Percentiles rank a stretch among this genome's conserved stretches.
phyloP scores from a whole-genome alignment of 2,329 filamentous ascomycete species.

The Coccinonectria pachysandricola region DNA sequence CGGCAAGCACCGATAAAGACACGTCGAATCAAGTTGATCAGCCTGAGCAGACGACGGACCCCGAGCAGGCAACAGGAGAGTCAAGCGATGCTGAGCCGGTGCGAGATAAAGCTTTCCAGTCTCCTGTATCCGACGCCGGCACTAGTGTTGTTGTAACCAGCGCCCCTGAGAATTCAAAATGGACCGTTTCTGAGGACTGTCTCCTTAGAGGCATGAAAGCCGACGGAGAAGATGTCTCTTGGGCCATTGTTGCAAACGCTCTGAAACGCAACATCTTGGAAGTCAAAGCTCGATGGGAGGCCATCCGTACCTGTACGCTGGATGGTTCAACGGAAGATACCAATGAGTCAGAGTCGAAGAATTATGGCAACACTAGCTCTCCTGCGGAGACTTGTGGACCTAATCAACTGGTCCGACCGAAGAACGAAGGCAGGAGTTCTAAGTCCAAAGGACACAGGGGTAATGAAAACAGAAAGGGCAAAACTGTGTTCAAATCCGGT shows the following conservation, averaged over 20 bases:
- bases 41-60: slow-evolving; percentile 2
- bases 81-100: too few species aligned
- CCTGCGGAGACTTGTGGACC: too few species aligned
- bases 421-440: slow-evolving; percentile 3
- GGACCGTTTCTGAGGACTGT: slow-evolving; percentile 27
- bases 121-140: slow-evolving; percentile 1
- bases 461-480: too few species aligned
- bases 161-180: slow-evolving; percentile 6
- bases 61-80: slow-evolving; percentile 1
- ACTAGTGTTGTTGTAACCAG: slow-evolving; percentile 1
- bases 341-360: slow-evolving; percentile 1
- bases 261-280: slow-evolving; percentile 21
- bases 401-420: too few species aligned
- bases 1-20: slow-evolving; percentile 5
- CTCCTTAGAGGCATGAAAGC: slow-evolving; percentile 26
- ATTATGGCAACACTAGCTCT: too few species aligned
- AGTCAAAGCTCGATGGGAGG: slow-evolving; percentile 22
- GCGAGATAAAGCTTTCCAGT: too few species aligned
- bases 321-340: neutral
- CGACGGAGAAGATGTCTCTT: slow-evolving; percentile 14
- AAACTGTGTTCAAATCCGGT: too few species aligned
- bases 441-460: slow-evolving; percentile 2
- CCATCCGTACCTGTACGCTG: slow-evolving; percentile 16
- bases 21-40: slow-evolving; percentile 1
- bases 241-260: slow-evolving; percentile 20